Evolutionary conservation across 106 monocot species (phyloP).

Genomic region (Dendrobium chrysotoxum): DNA sequence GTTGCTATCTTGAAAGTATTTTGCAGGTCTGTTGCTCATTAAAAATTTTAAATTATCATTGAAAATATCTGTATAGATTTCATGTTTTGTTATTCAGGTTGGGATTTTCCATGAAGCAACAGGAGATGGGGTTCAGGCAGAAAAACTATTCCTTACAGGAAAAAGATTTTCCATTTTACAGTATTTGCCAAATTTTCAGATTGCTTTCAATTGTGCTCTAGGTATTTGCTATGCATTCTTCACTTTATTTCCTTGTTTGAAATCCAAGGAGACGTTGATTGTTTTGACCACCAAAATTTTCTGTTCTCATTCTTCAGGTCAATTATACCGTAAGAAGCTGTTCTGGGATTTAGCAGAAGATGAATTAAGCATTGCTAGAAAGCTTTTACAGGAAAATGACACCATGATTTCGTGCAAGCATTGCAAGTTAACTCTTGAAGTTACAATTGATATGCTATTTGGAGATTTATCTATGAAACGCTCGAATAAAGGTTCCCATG

Average conservation of each 20-base stretch:
- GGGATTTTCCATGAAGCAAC: constrained; percentile 53
- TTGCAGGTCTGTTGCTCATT: constrained; percentile 47
- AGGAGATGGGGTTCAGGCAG: constrained; percentile 65
- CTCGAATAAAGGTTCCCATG: constrained; percentile 18
- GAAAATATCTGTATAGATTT: background rate
- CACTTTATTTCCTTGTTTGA: constrained; percentile 1
- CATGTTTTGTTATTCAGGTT: constrained; percentile 33
- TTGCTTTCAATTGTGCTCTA: constrained; percentile 47
- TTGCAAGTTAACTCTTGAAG: constrained; percentile 53
- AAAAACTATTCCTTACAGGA: constrained; percentile 54
- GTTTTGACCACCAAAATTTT: background rate
- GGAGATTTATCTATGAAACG: constrained; percentile 52
- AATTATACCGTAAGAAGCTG: constrained; percentile 63
- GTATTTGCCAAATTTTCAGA: constrained; percentile 35
- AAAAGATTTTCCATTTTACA: constrained; percentile 50
- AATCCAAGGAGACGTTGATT: background rate
- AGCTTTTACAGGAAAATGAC: constrained; percentile 37
- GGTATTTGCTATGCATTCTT: constrained; percentile 50
- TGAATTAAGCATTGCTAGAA: constrained; percentile 48
- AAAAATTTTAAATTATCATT: constrained; percentile 1
- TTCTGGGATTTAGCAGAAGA: constrained; percentile 55
- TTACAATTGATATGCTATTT: constrained; percentile 39
- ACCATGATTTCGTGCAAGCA: constrained; percentile 52
- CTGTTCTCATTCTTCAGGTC: constrained; percentile 33
- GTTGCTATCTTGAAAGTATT: constrained; percentile 78